Evolutionary conservation across 495 filamentous ascomycete genomes (phyloP).

Genomic region (Aspergillus wentii): DNA sequence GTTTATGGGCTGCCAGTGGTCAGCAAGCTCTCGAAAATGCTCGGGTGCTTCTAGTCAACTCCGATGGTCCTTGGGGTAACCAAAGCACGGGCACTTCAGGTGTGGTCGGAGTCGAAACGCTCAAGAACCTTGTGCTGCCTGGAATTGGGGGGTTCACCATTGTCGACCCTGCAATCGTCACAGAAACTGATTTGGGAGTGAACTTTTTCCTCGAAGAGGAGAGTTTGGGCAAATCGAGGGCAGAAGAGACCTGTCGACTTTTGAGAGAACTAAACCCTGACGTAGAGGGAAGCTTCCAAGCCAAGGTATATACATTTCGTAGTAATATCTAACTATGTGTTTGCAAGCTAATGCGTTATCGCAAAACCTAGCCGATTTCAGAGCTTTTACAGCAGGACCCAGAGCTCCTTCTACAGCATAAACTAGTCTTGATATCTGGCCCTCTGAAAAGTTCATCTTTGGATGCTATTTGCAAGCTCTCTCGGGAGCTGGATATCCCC

Average conservation of each 20-base stretch:
- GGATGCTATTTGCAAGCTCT: slow-evolving; percentile 50
- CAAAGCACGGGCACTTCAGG: slow-evolving; percentile 54
- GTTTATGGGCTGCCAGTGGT: slow-evolving; percentile 89
- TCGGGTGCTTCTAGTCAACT: slow-evolving; percentile 83
- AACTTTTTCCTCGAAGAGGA: slow-evolving; percentile 92
- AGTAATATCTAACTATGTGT: slow-evolving; percentile 1
- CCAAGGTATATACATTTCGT: slow-evolving; percentile 31
- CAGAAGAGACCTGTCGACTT: slow-evolving; percentile 68
- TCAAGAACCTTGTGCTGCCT: slow-evolving; percentile 95
- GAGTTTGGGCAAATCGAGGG: slow-evolving; percentile 73
- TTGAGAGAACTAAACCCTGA: slow-evolving; percentile 95
- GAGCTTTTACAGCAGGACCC: slow-evolving; percentile 35
- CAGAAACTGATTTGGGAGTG: slow-evolving; percentile 80
- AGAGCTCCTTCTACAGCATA: slow-evolving; percentile 53
- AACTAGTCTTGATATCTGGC: slow-evolving; percentile 68
- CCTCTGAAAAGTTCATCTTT: slow-evolving; percentile 60
- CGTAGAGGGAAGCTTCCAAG: slow-evolving; percentile 61
- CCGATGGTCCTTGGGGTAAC: slow-evolving; percentile 39
- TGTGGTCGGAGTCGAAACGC: slow-evolving; percentile 80
- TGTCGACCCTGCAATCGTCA: slow-evolving; percentile 71
- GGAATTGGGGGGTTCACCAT: slow-evolving; percentile 95
- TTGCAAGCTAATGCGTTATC: not conserved
- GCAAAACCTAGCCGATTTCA: slow-evolving; percentile 31
- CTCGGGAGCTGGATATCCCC: slow-evolving; percentile 60
- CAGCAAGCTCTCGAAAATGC: slow-evolving; percentile 87